A percentile compares a stretch with the other conserved stretches of the same genome.
Evolutionary conservation across 441 rosid species (phyloP).

Genomic region (Viola pubescens): DNA sequence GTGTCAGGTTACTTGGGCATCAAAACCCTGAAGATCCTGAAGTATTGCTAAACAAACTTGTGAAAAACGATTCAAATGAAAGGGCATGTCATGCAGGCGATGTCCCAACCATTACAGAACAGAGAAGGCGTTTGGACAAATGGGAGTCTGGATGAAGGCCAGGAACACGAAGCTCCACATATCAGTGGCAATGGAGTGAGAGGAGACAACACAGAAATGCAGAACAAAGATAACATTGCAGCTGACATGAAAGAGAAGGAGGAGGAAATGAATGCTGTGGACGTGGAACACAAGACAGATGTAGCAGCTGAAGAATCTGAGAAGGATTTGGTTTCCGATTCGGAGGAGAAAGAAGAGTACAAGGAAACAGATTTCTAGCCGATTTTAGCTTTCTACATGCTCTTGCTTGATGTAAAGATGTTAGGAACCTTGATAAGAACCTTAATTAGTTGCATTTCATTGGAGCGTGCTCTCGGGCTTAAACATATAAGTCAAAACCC

Average conservation of each 20-base stretch:
- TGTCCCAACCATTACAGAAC: background rate
- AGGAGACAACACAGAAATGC: conserved; percentile 8
- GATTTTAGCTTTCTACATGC: background rate
- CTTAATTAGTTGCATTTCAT: background rate
- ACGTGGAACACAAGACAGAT: conserved; percentile 13
- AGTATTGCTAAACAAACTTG: conserved; percentile 3
- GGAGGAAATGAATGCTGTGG: conserved; percentile 2
- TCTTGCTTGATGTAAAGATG: conserved; percentile 7
- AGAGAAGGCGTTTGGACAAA: background rate
- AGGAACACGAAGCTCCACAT: conserved; percentile 16
- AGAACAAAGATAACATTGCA: background rate
- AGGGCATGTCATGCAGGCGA: too few species aligned
- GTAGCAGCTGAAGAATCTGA: conserved; percentile 12
- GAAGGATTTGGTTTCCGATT: conserved; percentile 14
- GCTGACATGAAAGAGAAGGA: conserved; percentile 12
- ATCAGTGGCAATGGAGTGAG: conserved; percentile 5
- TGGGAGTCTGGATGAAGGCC: conserved; percentile 12
- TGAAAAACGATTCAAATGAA: too few species aligned
- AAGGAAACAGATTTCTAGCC: conserved; percentile 30
- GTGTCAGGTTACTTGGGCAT: conserved; percentile 1
- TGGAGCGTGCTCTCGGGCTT: too few species aligned
- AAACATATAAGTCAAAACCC: too few species aligned
- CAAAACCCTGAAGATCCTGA: background rate
- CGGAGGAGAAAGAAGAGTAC: conserved; percentile 28
- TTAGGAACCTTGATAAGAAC: background rate